These are phyloP conservation scores for Tolypocladium tropicale DNA, from an alignment of 2,329 filamentous ascomycete species.

Conservation along the genomic window DNA sequence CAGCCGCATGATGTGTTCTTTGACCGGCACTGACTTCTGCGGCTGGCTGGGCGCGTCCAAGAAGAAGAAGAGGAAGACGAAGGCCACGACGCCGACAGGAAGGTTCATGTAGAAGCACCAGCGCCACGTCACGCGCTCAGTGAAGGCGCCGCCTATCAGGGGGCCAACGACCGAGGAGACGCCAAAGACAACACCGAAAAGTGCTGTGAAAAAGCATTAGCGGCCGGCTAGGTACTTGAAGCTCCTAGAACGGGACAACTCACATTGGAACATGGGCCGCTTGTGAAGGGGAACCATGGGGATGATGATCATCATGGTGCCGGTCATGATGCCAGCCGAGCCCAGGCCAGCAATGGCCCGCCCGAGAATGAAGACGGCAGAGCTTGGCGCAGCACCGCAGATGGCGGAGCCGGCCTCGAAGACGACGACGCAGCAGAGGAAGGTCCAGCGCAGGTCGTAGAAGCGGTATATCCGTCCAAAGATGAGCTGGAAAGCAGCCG, in stretches of 20 bases:
- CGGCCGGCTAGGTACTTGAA: neutral
- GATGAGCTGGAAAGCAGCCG: constrained; percentile 40
- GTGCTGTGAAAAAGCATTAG: constrained; percentile 11
- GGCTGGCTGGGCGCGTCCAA: constrained; percentile 29
- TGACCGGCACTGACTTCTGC: constrained; percentile 18
- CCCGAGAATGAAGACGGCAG: constrained; percentile 43
- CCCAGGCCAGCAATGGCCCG: constrained; percentile 47
- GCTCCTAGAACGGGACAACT: neutral
- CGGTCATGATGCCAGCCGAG: constrained; percentile 47
- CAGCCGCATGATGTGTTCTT: constrained; percentile 38
- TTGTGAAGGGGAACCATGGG: constrained; percentile 49
- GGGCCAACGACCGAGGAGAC: constrained; percentile 42
- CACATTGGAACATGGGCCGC: constrained; percentile 45
- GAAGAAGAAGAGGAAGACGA: constrained; percentile 37
- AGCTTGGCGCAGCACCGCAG: constrained; percentile 44
- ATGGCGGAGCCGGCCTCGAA: constrained; percentile 45
- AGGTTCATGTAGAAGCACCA: constrained; percentile 53
- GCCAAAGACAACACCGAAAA: constrained; percentile 47
- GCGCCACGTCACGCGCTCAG: constrained; percentile 35
- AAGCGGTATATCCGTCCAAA: constrained; percentile 46
- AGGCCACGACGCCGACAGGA: constrained; percentile 41
- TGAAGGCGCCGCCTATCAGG: constrained; percentile 43
- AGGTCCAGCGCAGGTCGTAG: constrained; percentile 38
- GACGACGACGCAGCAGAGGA: constrained; percentile 35
- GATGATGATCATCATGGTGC: constrained; percentile 45